Percentiles rank a stretch among this genome's conserved stretches.
Evolutionary conservation across 352 stramenopile genomes (phyloP).

Genomic region (Globisporangium splendens): DNA sequence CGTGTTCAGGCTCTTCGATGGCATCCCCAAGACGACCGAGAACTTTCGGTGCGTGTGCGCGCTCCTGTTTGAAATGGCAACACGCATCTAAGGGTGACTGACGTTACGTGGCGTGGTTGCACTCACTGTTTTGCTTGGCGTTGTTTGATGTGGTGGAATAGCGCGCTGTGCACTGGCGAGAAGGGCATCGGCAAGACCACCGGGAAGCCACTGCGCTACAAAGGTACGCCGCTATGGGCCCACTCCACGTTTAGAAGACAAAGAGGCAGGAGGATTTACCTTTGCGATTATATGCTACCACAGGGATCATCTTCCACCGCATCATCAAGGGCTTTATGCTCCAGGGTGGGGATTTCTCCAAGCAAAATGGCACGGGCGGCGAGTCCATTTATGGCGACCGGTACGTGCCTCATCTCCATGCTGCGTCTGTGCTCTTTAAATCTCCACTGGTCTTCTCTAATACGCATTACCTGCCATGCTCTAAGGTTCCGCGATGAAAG

Average conservation of each 20-base stretch:
- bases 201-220: conserved; percentile 57
- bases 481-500: conserved; percentile 92
- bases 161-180: conserved; percentile 65
- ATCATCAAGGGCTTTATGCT: conserved; percentile 88
- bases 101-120: too few species aligned
- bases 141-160: conserved; percentile 1
- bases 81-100: too few species aligned
- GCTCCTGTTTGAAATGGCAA: neutral
- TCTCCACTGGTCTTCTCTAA: neutral
- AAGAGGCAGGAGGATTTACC: too few species aligned
- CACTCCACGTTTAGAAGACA: too few species aligned
- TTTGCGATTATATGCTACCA: conserved; percentile 11
- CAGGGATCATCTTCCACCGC: conserved; percentile 73
- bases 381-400: conserved; percentile 81
- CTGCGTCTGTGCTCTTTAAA: neutral
- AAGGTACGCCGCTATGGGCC: conserved; percentile 19
- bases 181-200: conserved; percentile 58
- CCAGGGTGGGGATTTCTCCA: conserved; percentile 76
- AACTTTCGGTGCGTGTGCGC: conserved; percentile 42
- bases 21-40: conserved; percentile 52
- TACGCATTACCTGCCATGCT: conserved; percentile 3
- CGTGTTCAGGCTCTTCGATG: conserved; percentile 59
- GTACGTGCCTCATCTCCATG: conserved; percentile 3
- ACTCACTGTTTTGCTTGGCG: neutral
- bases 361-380: conserved; percentile 75